Base-by-base conservation (phyloP, 2,329 filamentous ascomycete species). In the Chaetothyriales sp. region DNA sequence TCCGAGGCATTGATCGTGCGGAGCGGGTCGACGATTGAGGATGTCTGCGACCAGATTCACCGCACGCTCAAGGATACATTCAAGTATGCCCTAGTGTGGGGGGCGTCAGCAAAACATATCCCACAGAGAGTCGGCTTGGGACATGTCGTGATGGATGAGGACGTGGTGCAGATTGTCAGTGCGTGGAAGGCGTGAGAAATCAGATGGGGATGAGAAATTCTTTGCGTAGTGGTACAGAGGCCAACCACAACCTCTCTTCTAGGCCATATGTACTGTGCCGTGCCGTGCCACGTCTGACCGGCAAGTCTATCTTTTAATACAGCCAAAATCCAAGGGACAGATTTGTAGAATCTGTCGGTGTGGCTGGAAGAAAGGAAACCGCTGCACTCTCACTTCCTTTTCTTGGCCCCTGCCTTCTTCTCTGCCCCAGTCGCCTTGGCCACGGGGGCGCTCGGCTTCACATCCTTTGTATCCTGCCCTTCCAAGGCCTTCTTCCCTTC, bases 81-180 rank as follows among this genome's bases (percentile, higher is more conserved):
- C 77, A 98, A 97, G 75, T 95, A 97, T 71, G 94, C 92, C 2
- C 71, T 97, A 59, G 92, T 98, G 0, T 98, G 94, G 94, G 92
- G 92, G 4, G 89, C 89, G 18, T 97, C 90, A 69, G 92, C 92
- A 37, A 82, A 88, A 63, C 94, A 98, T 73, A 77, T 97, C 37
- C 92, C 94, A 37, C 92, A 98, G 74, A 76, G 92, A 56, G 90
- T 95, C 40, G 94, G 92, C 1, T 69, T 98, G 63, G 75, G 80
- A 5, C 92, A 98, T 74, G 63, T 80, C 10, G 89, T 98, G 25
- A 65, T 72, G 5, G 81, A 84, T 61, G 81, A 83, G 66, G 81
- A 84, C 69, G 81, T 84, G 50, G 80, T 84, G 47, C 81, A 77
- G 51, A 82, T 84, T 63, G 77, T 83, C 22, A 61, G 59, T 54